These are phyloP conservation scores for Paramarasmius palmivorus DNA, from an alignment of 1,284 basidiomycete species.

Conservation along the genomic window DNA sequence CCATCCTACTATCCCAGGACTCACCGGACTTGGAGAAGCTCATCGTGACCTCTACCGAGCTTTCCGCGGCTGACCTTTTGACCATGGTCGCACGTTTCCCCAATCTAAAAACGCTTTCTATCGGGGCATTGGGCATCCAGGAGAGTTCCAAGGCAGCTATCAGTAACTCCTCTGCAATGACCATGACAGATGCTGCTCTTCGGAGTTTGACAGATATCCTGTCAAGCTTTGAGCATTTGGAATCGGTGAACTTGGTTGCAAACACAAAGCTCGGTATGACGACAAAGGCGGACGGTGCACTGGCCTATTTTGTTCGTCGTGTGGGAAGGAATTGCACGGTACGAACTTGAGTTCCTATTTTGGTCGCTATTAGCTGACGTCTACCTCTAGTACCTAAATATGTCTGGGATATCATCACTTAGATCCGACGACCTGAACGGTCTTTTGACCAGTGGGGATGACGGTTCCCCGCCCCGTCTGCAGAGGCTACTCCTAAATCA, in stretches of 20 bases:
- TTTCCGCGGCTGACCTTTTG: slow-evolving; percentile 43
- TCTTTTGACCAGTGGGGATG: slow-evolving; percentile 35
- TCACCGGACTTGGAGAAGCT: slow-evolving; percentile 52
- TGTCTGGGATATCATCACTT: slow-evolving; percentile 53
- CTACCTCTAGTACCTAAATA: slow-evolving; percentile 45
- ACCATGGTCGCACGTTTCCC: slow-evolving; percentile 39
- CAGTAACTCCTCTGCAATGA: slow-evolving; percentile 49
- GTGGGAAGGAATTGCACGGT: slow-evolving; percentile 66
- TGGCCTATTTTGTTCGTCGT: slow-evolving; percentile 46
- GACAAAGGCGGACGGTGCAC: slow-evolving; percentile 32
- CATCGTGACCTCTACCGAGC: slow-evolving; percentile 56
- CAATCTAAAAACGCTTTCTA: slow-evolving; percentile 45
- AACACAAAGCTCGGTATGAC: slow-evolving; percentile 58
- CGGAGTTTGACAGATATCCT: slow-evolving; percentile 43
- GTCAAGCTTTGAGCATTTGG: slow-evolving; percentile 36
- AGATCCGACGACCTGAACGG: slow-evolving; percentile 55
- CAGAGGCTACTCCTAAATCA: slow-evolving; percentile 59
- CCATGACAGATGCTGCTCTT: slow-evolving; percentile 55
- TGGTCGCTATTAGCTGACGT: background rate
- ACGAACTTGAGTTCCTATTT: slow-evolving; percentile 11
- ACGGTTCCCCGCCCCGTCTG: slow-evolving; percentile 36
- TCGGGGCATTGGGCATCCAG: slow-evolving; percentile 62
- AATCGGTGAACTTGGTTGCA: slow-evolving; percentile 59
- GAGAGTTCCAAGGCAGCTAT: slow-evolving; percentile 46
- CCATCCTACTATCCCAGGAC: slow-evolving; percentile 17